Base-by-base conservation (phyloP, 2,329 filamentous ascomycete genomes). In the Aureobasidium zeae region DNA sequence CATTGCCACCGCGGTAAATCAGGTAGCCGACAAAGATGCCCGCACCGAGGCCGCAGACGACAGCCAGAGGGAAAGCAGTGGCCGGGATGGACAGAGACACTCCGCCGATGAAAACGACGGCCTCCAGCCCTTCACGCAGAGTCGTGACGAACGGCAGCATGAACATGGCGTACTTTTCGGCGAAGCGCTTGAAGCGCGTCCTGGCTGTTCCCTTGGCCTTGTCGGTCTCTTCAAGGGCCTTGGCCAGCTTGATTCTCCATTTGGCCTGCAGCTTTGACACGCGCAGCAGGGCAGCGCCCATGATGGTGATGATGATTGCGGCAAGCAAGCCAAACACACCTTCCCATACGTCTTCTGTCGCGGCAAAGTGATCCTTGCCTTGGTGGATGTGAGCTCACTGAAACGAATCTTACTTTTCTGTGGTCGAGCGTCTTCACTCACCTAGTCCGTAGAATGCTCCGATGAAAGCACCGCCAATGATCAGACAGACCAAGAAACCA, bases 81-180 rank as follows among this genome's bases (percentile, higher is more conserved):
- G 84, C 85, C 0, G 86, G 84, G 3, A 83, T 69, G 1, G 79
- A 76, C 44, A 94, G 78, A 3, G 82, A 81, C 4, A 94, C 86
- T 15, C 86, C 87, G 12, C 84, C 85, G 42, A 93, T 78, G 61
- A 93, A 94, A 17, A 94, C 75, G 25, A 94, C 81, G 0, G 83
- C 85, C 60, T 94, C 87, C 21, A 94, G 74, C 2, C 86, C 87
- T 61, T 94, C 86, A 25, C 87, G 72, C 11, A 94, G 66, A n/a
- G 91, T 82, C 0, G 86, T 94, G 58, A 94, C 72, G 63, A 94
- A 93, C 1, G 87, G 87, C 44, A 94, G 68, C 33, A 85, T 63
- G 60, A 93, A 91, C 82, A 94, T 86, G 56, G 80, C 77, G 57
- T 94, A 91, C 61, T 83, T 86, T 61, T 88, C 81, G 15, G 71